phyloP scores from a whole-genome alignment of 176 grass and related monocot genomes.

The Oryza coarctata region DNA sequence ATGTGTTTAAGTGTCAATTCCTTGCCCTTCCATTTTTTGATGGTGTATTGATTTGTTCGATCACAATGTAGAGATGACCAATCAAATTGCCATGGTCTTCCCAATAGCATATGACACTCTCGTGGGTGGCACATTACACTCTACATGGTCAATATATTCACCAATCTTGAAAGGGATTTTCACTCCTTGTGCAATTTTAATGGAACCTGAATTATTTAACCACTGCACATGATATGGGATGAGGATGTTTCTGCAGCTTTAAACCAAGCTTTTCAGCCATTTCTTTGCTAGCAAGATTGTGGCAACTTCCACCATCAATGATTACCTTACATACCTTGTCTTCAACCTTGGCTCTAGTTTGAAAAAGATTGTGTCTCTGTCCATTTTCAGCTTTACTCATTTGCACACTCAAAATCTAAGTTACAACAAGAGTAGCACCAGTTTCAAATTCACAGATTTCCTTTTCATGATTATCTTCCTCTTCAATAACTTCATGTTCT shows the following conservation, averaged over 20 bases:
- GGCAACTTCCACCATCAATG: neutral
- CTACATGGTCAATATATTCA: too few species aligned
- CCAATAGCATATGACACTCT: neutral
- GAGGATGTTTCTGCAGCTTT: neutral
- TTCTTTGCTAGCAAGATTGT: neutral
- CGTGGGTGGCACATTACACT: neutral
- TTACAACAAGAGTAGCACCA: neutral
- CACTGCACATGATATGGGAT: neutral
- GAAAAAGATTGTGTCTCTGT: neutral
- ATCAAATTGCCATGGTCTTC: neutral
- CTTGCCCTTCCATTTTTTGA: neutral
- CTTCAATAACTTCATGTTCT: neutral
- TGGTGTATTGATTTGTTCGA: neutral
- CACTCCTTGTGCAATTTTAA: neutral
- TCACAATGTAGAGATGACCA: neutral
- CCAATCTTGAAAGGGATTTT: neutral
- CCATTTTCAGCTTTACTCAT: neutral
- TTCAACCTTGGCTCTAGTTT: neutral
- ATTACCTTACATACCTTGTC: neutral
- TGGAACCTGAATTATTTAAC: neutral
- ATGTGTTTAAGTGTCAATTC: too few species aligned
- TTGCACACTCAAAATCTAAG: too few species aligned
- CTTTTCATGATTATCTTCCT: neutral
- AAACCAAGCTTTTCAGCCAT: constrained; percentile 2
- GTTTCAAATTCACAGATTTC: neutral